Evolutionary conservation across 2,329 filamentous ascomycete species (phyloP).

Genomic region (Cladobotryum protrusum): DNA sequence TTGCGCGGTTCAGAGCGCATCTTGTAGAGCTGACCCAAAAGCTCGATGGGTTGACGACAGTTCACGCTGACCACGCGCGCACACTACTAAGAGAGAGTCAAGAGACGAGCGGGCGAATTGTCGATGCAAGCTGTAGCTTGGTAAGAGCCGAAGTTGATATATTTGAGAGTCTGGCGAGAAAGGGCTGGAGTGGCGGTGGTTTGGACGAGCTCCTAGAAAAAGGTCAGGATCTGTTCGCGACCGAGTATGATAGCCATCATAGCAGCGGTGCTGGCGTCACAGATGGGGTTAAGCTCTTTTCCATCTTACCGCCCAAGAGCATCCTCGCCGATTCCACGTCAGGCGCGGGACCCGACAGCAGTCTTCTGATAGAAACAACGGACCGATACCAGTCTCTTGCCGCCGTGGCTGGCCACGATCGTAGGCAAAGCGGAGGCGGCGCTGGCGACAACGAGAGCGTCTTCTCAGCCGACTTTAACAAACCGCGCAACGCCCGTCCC

Average conservation of each 20-base stretch:
- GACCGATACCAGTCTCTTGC: slow-evolving; percentile 54
- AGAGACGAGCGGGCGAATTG: slow-evolving; percentile 55
- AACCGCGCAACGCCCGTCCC: slow-evolving; percentile 47
- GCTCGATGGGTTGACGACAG: slow-evolving; percentile 55
- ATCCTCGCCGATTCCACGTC: slow-evolving; percentile 50
- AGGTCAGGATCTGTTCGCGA: slow-evolving; percentile 55
- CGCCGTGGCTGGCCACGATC: slow-evolving; percentile 33
- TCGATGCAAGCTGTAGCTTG: slow-evolving; percentile 59
- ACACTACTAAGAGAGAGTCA: slow-evolving; percentile 57
- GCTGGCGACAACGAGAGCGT: slow-evolving; percentile 43
- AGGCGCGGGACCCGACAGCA: slow-evolving; percentile 44
- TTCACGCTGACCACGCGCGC: slow-evolving; percentile 56
- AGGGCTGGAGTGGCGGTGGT: slow-evolving; percentile 62
- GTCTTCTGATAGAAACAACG: slow-evolving; percentile 44
- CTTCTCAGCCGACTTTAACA: slow-evolving; percentile 48
- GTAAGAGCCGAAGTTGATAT: slow-evolving; percentile 65
- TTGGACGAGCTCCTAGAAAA: slow-evolving; percentile 60
- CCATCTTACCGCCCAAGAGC: slow-evolving; percentile 57
- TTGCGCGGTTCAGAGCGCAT: slow-evolving; percentile 56
- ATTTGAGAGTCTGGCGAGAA: slow-evolving; percentile 59
- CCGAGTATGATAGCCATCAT: slow-evolving; percentile 29
- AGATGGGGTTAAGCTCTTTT: slow-evolving; percentile 49
- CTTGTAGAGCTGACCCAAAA: slow-evolving; percentile 56
- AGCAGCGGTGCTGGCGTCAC: slow-evolving; percentile 28
- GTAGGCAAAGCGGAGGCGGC: slow-evolving; percentile 12